Percentiles rank a stretch among this genome's conserved stretches.
These are phyloP conservation scores for Anisodus acutangulus DNA, from an alignment of 257 asterid genomes.

Conservation along the genomic window DNA sequence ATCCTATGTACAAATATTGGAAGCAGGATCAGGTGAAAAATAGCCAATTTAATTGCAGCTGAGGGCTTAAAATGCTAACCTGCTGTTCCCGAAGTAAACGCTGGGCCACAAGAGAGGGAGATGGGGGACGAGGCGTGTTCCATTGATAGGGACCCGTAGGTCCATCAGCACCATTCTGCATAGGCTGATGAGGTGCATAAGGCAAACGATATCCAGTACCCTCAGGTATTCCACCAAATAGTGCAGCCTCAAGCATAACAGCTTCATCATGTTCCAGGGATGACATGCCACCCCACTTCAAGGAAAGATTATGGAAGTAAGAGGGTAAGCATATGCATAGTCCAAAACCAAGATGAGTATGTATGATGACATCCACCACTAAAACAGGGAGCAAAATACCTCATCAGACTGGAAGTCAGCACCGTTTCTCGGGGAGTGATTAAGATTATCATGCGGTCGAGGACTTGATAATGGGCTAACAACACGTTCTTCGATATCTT, in stretches of 20 bases:
- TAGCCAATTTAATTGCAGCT: constrained; percentile 24
- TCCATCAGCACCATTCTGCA: constrained; percentile 65
- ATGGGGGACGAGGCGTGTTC: constrained; percentile 77
- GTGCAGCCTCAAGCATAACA: constrained; percentile 98
- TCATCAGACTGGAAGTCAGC: constrained; percentile 70
- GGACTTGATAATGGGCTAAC: constrained; percentile 76
- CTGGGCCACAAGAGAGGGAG: constrained; percentile 95
- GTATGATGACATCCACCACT: not conserved
- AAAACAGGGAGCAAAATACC: constrained; percentile 45
- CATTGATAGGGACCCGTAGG: constrained; percentile 52
- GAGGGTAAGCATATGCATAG: not conserved
- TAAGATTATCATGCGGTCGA: constrained; percentile 44
- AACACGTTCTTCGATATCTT: constrained; percentile 58
- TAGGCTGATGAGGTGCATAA: constrained; percentile 61
- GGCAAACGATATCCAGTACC: constrained; percentile 67
- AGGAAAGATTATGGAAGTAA: constrained; percentile 32
- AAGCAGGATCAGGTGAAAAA: constrained; percentile 33
- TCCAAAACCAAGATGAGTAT: not conserved
- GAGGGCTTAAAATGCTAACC: constrained; percentile 53
- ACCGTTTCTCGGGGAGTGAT: constrained; percentile 47
- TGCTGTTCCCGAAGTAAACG: constrained; percentile 93
- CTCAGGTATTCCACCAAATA: constrained; percentile 97
- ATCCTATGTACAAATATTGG: constrained; percentile 56
- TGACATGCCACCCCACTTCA: constrained; percentile 98
- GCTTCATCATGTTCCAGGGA: constrained; percentile 98